These are phyloP conservation scores for Ziziphus jujuba DNA, from an alignment of 306 rosid species.

Conservation along the genomic window DNA sequence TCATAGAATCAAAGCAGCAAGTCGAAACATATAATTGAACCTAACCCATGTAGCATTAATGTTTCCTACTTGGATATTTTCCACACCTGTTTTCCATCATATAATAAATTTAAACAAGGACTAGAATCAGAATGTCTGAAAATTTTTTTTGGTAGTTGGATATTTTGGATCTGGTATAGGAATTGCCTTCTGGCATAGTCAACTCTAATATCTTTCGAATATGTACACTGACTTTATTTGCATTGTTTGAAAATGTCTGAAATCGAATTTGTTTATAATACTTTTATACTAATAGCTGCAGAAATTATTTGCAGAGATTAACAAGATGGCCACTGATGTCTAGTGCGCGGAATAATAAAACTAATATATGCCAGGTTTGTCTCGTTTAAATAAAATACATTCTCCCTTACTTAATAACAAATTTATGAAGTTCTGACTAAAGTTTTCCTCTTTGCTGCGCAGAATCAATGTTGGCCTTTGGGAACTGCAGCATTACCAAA, in stretches of 20 bases:
- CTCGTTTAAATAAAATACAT: neutral
- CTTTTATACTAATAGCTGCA: constrained; percentile 13
- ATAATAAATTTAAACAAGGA: too few species aligned
- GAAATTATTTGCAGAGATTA: constrained; percentile 51
- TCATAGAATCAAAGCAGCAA: too few species aligned
- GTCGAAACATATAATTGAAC: too few species aligned
- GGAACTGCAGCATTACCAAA: constrained; percentile 43
- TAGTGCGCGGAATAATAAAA: constrained; percentile 27
- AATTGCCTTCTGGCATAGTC: neutral
- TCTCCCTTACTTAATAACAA: neutral
- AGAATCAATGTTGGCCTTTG: constrained; percentile 39
- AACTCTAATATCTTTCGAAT: neutral
- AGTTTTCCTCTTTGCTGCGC: neutral
- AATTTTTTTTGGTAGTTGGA: neutral
- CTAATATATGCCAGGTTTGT: constrained; percentile 67
- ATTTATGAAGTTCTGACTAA: neutral
- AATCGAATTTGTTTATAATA: neutral
- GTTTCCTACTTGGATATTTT: too few species aligned
- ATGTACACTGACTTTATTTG: neutral
- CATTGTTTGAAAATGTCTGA: neutral
- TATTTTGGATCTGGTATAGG: neutral
- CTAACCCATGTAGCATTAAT: too few species aligned
- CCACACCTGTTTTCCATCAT: too few species aligned
- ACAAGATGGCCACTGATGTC: constrained; percentile 59
- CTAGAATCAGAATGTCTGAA: too few species aligned